These are phyloP conservation scores for Solanum sitiens DNA, from an alignment of 257 asterid species.

Conservation along the genomic window DNA sequence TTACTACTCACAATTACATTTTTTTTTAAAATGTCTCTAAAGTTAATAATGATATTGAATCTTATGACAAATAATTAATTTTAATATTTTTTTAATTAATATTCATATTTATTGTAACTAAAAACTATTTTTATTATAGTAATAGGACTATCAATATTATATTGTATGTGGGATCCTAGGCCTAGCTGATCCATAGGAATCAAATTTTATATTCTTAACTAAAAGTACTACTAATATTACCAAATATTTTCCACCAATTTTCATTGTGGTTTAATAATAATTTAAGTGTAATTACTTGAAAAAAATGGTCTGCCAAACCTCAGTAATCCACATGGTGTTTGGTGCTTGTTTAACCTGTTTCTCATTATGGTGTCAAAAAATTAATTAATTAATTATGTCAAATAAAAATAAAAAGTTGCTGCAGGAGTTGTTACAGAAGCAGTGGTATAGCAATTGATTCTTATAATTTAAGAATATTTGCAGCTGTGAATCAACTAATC, in stretches of 20 bases:
- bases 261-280: background rate
- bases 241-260: background rate
- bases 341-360: background rate
- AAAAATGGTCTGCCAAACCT: background rate
- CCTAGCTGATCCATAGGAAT: conserved; percentile 51
- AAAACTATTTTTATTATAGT: too few relatives aligned
- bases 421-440: background rate
- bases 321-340: background rate
- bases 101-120: too few relatives aligned
- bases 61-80: too few relatives aligned
- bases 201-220: conserved; percentile 10
- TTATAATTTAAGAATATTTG: background rate
- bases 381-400: background rate
- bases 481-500: background rate
- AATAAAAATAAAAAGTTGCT: background rate
- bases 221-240: background rate
- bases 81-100: too few relatives aligned
- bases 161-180: conserved; percentile 45
- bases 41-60: too few relatives aligned
- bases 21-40: too few relatives aligned
- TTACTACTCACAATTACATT: too few relatives aligned
- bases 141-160: background rate
- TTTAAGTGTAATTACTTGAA: background rate
- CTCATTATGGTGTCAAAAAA: background rate
- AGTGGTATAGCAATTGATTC: background rate